Conservation (phyloP, 108 stramenopile species). For the Chaetoceros muelleri region DNA sequence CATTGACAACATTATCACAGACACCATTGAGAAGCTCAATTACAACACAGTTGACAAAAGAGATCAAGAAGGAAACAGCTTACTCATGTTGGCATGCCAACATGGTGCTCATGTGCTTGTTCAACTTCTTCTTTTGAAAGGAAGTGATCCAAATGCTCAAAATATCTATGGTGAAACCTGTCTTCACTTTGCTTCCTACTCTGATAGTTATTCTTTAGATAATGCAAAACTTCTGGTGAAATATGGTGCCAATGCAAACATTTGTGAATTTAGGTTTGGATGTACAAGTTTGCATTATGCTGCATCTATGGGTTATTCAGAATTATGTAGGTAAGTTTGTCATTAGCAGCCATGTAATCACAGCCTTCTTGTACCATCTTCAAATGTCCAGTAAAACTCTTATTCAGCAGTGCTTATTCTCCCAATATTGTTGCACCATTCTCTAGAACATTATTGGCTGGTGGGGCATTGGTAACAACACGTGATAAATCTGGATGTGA, state of each 20-base stretch:
- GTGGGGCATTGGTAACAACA: conserved; percentile 28
- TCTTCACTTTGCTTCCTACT: conserved; percentile 28
- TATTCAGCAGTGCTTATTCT: too few relatives aligned
- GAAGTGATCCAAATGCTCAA: conserved; percentile 27
- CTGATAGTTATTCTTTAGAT: conserved; percentile 27
- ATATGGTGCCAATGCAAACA: conserved; percentile 28
- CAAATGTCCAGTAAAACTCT: too few relatives aligned
- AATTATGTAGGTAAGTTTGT: conserved; percentile 20
- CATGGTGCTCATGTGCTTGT: conserved; percentile 23
- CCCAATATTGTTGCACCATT: background rate
- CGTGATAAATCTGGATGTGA: conserved; percentile 30
- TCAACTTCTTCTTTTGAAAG: conserved; percentile 21
- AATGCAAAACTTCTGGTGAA: conserved; percentile 22
- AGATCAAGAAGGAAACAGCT: conserved; percentile 25
- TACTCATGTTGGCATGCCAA: conserved; percentile 29
- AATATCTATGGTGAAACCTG: conserved; percentile 27
- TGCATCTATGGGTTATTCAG: conserved; percentile 21
- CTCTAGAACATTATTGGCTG: conserved; percentile 16
- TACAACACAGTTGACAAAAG: conserved; percentile 19
- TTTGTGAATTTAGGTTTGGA: conserved; percentile 25
- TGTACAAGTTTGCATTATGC: conserved; percentile 45
- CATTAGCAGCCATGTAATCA: too few relatives aligned
- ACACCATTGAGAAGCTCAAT: conserved; percentile 28
- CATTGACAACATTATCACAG: conserved; percentile 18
- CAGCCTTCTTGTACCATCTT: too few relatives aligned